Percentiles rank a stretch among this genome's conserved stretches.
Conservation (phyloP, 495 filamentous ascomycete species). For the Hapsidospora chrysogenum region DNA sequence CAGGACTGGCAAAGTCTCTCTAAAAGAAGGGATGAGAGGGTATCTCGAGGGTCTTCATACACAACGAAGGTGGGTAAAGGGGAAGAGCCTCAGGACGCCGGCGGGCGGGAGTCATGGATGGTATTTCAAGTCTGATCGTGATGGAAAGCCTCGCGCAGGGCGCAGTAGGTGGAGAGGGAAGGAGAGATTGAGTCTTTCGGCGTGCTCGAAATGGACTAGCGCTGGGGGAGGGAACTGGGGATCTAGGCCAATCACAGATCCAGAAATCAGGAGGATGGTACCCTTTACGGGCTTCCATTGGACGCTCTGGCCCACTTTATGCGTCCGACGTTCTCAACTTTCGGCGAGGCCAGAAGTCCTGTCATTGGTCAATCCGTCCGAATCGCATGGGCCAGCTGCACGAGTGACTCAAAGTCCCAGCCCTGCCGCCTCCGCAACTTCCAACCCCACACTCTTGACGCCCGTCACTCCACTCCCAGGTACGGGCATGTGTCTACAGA, state of each 20-base stretch:
- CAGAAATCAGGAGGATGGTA: no score
- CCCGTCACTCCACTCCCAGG: no score
- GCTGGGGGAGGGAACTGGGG: no score
- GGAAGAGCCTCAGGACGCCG: slow-evolving; percentile 8
- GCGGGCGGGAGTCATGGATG: slow-evolving; percentile 31
- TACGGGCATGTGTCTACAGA: no score
- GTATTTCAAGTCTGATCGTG: slow-evolving; percentile 24
- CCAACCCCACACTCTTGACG: no score
- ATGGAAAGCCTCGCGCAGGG: not conserved
- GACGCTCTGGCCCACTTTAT: not conserved
- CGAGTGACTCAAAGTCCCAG: slow-evolving; percentile 1
- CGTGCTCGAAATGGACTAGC: slow-evolving; percentile 2
- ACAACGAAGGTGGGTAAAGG: slow-evolving; percentile 11
- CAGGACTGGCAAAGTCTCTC: no score
- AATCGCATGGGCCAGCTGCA: slow-evolving; percentile 3
- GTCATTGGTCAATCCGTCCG: slow-evolving; percentile 3
- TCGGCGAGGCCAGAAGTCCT: slow-evolving; percentile 1
- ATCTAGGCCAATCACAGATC: no score
- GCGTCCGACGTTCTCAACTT: not conserved
- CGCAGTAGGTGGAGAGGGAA: not conserved
- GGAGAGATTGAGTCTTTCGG: slow-evolving; percentile 2
- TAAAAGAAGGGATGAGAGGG: no score
- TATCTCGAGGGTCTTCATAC: not conserved
- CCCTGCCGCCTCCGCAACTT: no score
- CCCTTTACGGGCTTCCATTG: no score